phyloP scores from a whole-genome alignment of 192 early-diverging fungal species.

The Entomortierella chlamydospora region DNA sequence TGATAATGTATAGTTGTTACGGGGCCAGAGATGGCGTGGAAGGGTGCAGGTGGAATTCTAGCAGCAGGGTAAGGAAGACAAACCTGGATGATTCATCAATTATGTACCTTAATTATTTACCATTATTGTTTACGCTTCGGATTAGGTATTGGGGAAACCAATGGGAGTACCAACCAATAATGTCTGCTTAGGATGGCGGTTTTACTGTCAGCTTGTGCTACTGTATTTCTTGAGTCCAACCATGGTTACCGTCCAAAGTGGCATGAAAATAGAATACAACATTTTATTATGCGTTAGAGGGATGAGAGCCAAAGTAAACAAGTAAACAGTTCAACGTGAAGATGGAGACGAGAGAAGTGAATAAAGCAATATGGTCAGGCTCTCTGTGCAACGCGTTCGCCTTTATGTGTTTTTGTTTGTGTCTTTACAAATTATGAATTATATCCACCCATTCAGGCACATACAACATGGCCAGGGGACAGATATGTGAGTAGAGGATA shows the following conservation, averaged over 20 bases:
- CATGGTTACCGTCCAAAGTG: not conserved
- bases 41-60: conserved; percentile 63
- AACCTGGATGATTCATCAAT: no score
- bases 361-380: not conserved
- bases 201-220: not conserved
- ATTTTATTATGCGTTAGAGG: no score
- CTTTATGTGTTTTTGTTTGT: no score
- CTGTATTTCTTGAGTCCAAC: no score
- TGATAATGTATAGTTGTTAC: conserved; percentile 49
- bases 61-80: conserved; percentile 63
- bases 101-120: not conserved
- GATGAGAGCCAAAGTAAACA: no score
- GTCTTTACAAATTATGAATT: no score
- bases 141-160: conserved; percentile 50
- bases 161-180: conserved; percentile 35
- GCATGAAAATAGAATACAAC: not conserved
- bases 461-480: no score
- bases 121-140: not conserved
- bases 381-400: conserved; percentile 13
- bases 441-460: no score
- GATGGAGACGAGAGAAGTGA: not conserved
- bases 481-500: no score
- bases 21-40: conserved; percentile 57
- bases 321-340: not conserved
- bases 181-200: conserved; percentile 18